Conservation (phyloP, 2,329 filamentous ascomycete genomes). For the Penicillium sumatraense region DNA sequence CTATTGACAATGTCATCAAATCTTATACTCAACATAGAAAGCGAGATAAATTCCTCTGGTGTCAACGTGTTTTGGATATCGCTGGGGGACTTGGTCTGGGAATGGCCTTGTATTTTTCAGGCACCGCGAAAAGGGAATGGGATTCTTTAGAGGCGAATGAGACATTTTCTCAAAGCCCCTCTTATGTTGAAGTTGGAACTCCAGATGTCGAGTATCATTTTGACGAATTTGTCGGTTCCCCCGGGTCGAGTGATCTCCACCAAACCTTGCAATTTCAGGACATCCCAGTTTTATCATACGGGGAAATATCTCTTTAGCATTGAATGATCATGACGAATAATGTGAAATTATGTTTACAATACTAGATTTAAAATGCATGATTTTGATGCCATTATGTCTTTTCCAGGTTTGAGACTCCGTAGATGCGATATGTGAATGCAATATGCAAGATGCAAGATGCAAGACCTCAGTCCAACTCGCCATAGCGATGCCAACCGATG, state of each 20-base stretch:
- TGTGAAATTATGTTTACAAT: too few species aligned
- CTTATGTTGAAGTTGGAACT: too few species aligned
- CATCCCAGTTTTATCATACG: not conserved
- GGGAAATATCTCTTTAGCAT: not conserved
- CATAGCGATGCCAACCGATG: not conserved
- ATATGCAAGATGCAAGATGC: not conserved
- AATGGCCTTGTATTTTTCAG: not conserved
- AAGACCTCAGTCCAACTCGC: not conserved
- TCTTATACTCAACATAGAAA: not conserved
- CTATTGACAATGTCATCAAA: constrained; percentile 2
- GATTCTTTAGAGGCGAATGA: not conserved
- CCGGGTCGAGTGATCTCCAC: too few species aligned
- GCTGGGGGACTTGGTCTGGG: not conserved
- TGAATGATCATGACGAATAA: not conserved
- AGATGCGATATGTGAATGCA: not conserved
- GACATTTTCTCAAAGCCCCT: too few species aligned
- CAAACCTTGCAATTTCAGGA: not conserved
- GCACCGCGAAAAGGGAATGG: not conserved
- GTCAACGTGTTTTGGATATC: not conserved
- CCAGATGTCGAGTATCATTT: too few species aligned
- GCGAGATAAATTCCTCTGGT: constrained; percentile 7
- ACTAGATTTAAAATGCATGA: too few species aligned
- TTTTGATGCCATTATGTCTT: not conserved
- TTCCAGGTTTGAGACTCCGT: not conserved
- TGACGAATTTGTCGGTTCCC: too few species aligned